A percentile compares a stretch with the other conserved stretches of the same genome.
Conservation (phyloP, 805 yeast species). For the Candida namnaoensis region DNA sequence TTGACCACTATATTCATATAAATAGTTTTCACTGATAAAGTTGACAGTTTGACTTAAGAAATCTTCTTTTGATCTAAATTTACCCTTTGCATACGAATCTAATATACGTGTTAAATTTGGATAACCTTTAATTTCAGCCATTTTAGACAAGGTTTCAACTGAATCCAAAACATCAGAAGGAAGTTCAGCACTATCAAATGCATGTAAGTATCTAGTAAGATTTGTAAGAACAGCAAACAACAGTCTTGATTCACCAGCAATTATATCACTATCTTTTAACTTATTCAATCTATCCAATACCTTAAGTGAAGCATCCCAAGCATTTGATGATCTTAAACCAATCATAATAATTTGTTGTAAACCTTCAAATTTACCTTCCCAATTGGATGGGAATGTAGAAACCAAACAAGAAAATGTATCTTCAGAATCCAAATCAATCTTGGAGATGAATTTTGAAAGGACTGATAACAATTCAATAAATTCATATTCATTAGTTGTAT, state of each 20-base stretch:
- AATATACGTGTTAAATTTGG: constrained; percentile 62
- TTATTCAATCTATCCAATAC: constrained; percentile 65
- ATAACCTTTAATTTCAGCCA: constrained; percentile 53
- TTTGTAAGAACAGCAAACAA: constrained; percentile 68
- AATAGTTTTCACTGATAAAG: constrained; percentile 58
- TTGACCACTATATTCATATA: constrained; percentile 68
- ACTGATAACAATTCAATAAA: constrained; percentile 82
- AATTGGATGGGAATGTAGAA: constrained; percentile 84
- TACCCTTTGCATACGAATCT: constrained; percentile 63
- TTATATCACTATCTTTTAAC: constrained; percentile 63
- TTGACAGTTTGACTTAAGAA: constrained; percentile 75
- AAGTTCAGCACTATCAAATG: constrained; percentile 52
- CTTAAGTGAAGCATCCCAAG: constrained; percentile 70
- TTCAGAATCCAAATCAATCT: constrained; percentile 77
- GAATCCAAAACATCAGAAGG: constrained; percentile 40
- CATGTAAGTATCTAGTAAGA: constrained; percentile 77
- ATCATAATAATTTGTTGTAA: constrained; percentile 69
- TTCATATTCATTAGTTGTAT: constrained; percentile 88
- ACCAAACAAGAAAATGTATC: constrained; percentile 79
- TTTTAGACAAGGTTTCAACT: constrained; percentile 45
- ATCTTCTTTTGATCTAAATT: constrained; percentile 87
- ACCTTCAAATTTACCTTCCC: constrained; percentile 95
- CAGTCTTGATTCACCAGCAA: constrained; percentile 64
- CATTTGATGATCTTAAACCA: constrained; percentile 75
- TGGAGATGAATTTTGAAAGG: constrained; percentile 72